phyloP scores from a whole-genome alignment of 176 grass and related monocot species.

The Zoysia japonica region DNA sequence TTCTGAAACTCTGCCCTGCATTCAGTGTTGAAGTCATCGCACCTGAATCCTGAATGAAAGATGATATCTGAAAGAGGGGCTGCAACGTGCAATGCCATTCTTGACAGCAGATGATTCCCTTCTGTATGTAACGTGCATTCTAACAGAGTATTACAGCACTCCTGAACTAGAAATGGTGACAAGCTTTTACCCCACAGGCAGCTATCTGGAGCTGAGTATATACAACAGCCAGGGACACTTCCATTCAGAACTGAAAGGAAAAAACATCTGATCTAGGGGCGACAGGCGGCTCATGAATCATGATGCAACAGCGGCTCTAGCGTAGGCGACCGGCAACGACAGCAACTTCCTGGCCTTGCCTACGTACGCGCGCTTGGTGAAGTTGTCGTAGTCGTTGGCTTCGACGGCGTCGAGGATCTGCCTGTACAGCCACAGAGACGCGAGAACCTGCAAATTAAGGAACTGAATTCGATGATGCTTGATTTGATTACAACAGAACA shows the following conservation, averaged over 20 bases:
- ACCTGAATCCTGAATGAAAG: not conserved
- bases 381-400: constrained; percentile 94
- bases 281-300: constrained; percentile 1
- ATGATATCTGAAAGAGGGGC: not conserved
- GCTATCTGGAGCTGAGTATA: constrained; percentile 40
- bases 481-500: too few species aligned
- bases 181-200: constrained; percentile 11
- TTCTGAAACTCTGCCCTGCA: not conserved
- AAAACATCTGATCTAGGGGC: constrained; percentile 23
- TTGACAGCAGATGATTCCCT: not conserved
- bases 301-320: constrained; percentile 54
- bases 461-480: not conserved
- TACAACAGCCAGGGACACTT: constrained; percentile 22
- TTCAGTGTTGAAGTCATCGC: not conserved
- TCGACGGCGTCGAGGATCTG: constrained; percentile 93
- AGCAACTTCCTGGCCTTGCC: constrained; percentile 83
- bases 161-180: constrained; percentile 4
- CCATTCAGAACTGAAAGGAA: not conserved
- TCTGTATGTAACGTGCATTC: not conserved
- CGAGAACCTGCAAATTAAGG: constrained; percentile 54
- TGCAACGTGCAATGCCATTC: not conserved
- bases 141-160: constrained; percentile 16
- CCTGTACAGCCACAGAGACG: constrained; percentile 77
- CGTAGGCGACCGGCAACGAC: constrained; percentile 65
- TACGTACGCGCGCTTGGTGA: constrained; percentile 84